Conservation (phyloP, 2,329 filamentous ascomycete species). For the Alternaria sp. region DNA sequence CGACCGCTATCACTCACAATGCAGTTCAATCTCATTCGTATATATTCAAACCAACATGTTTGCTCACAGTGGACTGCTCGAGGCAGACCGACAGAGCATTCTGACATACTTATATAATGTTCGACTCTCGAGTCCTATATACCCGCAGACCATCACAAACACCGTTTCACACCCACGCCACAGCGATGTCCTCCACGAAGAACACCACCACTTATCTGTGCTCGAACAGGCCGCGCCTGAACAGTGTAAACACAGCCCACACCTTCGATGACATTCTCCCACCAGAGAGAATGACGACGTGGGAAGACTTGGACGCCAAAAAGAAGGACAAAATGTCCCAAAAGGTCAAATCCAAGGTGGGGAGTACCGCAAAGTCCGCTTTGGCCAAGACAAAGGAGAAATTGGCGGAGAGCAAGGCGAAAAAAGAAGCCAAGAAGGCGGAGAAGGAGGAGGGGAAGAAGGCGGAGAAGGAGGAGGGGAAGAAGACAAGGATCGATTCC, state of each 20-base stretch:
- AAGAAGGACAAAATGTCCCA: background rate
- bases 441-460: background rate
- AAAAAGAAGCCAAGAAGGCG: background rate
- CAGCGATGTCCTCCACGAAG: background rate
- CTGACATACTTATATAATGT: background rate
- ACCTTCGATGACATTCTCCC: background rate
- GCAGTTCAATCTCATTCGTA: background rate
- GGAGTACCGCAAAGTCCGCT: background rate
- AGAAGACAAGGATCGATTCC: background rate
- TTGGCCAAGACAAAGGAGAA: background rate
- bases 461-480: background rate
- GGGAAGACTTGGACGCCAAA: background rate
- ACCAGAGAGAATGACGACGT: background rate
- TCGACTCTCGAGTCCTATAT: background rate
- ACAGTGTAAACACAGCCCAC: background rate
- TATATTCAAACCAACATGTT: background rate
- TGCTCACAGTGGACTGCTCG: background rate
- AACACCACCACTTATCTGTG: background rate
- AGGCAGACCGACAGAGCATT: background rate
- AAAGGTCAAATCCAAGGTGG: background rate
- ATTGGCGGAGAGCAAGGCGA: background rate
- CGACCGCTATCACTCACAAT: background rate
- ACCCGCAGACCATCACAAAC: background rate
- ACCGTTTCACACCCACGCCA: background rate
- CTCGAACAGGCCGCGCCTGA: background rate